Evolutionary conservation across 257 asterid species (phyloP).

Genomic region (Nicotiana benthamiana): DNA sequence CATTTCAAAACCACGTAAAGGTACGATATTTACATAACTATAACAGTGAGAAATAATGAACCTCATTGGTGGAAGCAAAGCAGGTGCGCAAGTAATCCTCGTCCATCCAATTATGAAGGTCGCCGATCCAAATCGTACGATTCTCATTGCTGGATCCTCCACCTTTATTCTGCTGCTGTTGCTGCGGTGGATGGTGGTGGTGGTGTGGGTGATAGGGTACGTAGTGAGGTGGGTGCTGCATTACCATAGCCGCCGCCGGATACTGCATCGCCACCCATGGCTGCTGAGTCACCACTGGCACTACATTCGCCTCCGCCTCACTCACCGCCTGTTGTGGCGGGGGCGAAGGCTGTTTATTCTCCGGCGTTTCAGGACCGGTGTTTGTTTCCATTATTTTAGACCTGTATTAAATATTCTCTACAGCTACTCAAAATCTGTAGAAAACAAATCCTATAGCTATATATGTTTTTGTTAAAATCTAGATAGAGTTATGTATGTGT

Average conservation of each 20-base stretch:
- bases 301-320: not conserved
- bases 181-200: slow-evolving; percentile 19
- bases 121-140: slow-evolving; percentile 93
- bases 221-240: slow-evolving; percentile 81
- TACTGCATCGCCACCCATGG: slow-evolving; percentile 30
- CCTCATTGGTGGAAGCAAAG: slow-evolving; percentile 85
- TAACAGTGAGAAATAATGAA: slow-evolving; percentile 8
- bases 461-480: not conserved
- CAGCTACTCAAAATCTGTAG: not conserved
- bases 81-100: slow-evolving; percentile 88
- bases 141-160: slow-evolving; percentile 77
- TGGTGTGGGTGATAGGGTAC: slow-evolving; percentile 57
- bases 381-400: slow-evolving; percentile 34
- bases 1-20: not conserved
- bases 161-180: slow-evolving; percentile 14
- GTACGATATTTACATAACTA: not conserved
- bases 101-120: slow-evolving; percentile 90
- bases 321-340: slow-evolving; percentile 6
- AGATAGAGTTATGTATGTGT: not conserved
- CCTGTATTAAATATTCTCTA: too few relatives aligned
- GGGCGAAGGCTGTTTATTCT: not conserved
- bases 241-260: slow-evolving; percentile 72
- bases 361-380: slow-evolving; percentile 40
- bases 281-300: slow-evolving; percentile 4
- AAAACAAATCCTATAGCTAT: too few relatives aligned